Base-by-base conservation (phyloP, 192 early-diverging fungal genomes). In the Diversispora eburnea region DNA sequence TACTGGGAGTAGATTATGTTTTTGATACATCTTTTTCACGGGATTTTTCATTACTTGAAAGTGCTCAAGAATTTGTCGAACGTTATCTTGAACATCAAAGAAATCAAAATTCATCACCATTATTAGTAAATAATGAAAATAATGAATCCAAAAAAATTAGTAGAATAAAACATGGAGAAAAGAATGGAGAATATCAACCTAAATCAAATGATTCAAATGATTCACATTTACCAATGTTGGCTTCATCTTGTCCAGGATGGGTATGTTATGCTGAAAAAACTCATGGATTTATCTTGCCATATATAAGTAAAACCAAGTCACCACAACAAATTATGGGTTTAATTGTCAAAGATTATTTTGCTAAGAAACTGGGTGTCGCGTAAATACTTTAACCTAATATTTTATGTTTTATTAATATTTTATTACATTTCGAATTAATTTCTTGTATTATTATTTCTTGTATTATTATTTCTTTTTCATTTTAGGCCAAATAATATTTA, bases 241-340 rank as follows among this genome's bases (percentile, higher is more conserved):
- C 88, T 15, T 89, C 87, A 52, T 80, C 86, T 65, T 89, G 87
- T 64, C 87, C 76, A 73, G 95, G 96, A 13, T 99, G 95, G 95
- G 93, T 99, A 33, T 99, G 98, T 81, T 99, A 99, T 73, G 95
- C 95, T 12, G 98, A 99, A 82, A 99, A 98, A 82, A 98, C 98
- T 0, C 96, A 99, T 72, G 88, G 86, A 15, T 88, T 91, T 75
- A 85, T 95, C 8, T 80, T 99, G 20, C 94, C 95, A 1, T 88
- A 93, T 76, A 92, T 99, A 67, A 92, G 91, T 76, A 86, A 87
- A 43, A 91, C 92, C 5, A 95, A 94, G 75, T 98, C 95, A n/a
- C 95, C 98, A 22, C 98, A 99, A 80, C 96, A 98, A 78, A 88
- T 94, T 58, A 97, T 98, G 94, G 98, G 98, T 13, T 63, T 41